These are phyloP conservation scores for Coemansia sp. DNA, from an alignment of 192 early-diverging fungal genomes.

Conservation along the genomic window DNA sequence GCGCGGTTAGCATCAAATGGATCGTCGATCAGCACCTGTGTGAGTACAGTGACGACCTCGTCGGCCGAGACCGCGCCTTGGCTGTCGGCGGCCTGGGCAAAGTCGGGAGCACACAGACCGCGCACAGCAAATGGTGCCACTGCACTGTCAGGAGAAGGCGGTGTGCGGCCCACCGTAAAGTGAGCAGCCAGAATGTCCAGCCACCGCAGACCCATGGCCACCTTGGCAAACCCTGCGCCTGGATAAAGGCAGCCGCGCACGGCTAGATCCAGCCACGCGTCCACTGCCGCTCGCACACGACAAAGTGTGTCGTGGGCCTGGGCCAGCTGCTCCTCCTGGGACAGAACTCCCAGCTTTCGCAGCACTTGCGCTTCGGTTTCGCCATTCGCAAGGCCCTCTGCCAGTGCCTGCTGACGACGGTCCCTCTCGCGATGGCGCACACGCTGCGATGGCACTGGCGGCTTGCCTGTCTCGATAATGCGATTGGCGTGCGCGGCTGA, in stretches of 20 bases:
- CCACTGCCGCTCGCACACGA: conserved; percentile 11
- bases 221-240: conserved; percentile 45
- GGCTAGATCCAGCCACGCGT: conserved; percentile 36
- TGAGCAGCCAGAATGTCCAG: conserved; percentile 26
- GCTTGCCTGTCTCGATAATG: conserved; percentile 19
- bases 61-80: conserved; percentile 14
- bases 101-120: conserved; percentile 22
- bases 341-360: conserved; percentile 28
- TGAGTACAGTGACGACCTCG: conserved; percentile 47
- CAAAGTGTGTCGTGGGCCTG: conserved; percentile 9
- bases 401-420: conserved; percentile 17
- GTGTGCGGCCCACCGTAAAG: conserved; percentile 22
- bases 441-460: conserved; percentile 44
- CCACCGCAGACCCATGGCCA: conserved; percentile 43
- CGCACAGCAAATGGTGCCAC: conserved; percentile 16
- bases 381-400: conserved; percentile 11
- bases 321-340: conserved; percentile 30
- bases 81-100: neutral
- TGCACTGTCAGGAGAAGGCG: conserved; percentile 18
- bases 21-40: conserved; percentile 56
- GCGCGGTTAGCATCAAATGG: conserved; percentile 72
- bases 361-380: conserved; percentile 28
- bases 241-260: conserved; percentile 46
- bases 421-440: conserved; percentile 34
- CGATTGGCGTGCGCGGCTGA: conserved; percentile 34